Percentiles rank a stretch among this genome's conserved stretches.
Conservation (phyloP, 441 rosid species). For the Metrosideros polymorpha region DNA sequence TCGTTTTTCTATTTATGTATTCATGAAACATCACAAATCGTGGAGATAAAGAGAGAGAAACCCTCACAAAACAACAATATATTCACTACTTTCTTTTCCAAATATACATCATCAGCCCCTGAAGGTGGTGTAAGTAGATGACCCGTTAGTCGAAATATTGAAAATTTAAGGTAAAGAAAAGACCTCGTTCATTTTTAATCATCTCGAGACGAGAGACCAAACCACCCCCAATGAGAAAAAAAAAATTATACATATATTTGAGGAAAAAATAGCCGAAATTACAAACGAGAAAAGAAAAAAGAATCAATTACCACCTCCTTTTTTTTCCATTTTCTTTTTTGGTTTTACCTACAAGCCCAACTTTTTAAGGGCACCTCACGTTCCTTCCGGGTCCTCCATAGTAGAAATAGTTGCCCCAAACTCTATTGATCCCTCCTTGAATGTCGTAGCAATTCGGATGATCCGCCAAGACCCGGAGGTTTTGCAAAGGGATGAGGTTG, state of each 20-base stretch:
- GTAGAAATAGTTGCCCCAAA: conserved; percentile 11
- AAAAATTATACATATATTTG: not conserved
- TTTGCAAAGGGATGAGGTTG: conserved; percentile 3
- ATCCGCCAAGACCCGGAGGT: conserved; percentile 6
- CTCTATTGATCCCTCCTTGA: conserved; percentile 3
- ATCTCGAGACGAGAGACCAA: not conserved
- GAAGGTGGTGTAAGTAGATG: not conserved
- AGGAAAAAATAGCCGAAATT: not conserved
- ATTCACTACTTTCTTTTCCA: not conserved
- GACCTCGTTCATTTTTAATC: not conserved
- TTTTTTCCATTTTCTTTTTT: not conserved
- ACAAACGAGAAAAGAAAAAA: not conserved
- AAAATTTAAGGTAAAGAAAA: not conserved
- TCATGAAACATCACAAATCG: not conserved
- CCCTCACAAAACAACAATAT: not conserved
- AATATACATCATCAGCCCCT: not conserved
- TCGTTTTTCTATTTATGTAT: not conserved
- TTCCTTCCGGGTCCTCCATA: conserved; percentile 13
- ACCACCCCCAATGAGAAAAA: not conserved
- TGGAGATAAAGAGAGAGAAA: not conserved
- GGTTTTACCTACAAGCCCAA: not conserved
- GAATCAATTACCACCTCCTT: not conserved
- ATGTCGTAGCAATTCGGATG: conserved; percentile 8
- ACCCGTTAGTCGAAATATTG: not conserved
- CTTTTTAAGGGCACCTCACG: conserved; percentile 3